Evolutionary conservation across 441 rosid genomes (phyloP).

Genomic region (Gossypium davidsonii): DNA sequence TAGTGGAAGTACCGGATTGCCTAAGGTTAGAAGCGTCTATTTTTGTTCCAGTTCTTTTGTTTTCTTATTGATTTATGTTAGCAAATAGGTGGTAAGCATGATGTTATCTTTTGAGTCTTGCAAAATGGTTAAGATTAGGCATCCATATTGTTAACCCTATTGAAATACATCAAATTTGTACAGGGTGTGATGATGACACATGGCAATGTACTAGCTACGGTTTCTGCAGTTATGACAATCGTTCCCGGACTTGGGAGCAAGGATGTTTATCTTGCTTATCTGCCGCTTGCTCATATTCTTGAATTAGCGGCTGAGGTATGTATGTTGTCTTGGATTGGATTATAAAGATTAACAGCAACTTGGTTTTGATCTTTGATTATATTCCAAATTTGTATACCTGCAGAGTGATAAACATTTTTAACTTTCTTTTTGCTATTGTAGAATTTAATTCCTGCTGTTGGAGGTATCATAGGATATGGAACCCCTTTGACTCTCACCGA

Average conservation of each 20-base stretch:
- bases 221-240: constrained; percentile 86
- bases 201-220: constrained; percentile 83
- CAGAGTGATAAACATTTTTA: constrained; percentile 10
- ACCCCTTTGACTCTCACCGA: constrained; percentile 92
- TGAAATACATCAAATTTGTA: constrained; percentile 16
- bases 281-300: constrained; percentile 93
- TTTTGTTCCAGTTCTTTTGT: background rate
- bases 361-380: background rate
- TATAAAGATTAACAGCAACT: background rate
- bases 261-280: constrained; percentile 82
- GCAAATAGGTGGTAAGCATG: background rate
- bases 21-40: constrained; percentile 61
- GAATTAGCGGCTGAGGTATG: constrained; percentile 94
- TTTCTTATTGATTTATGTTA: background rate
- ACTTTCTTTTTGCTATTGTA: constrained; percentile 26
- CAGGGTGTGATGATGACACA: constrained; percentile 99
- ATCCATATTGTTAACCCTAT: constrained; percentile 10
- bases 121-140: background rate
- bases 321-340: background rate
- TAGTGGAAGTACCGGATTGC: constrained; percentile 96
- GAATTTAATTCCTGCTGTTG: constrained; percentile 75
- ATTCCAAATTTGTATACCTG: constrained; percentile 1
- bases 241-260: constrained; percentile 79
- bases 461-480: constrained; percentile 94
- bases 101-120: background rate